Evolutionary conservation across 257 asterid genomes (phyloP), one percentile per base, ranked within the genome.

Genomic region (Salvia hispanica): DNA sequence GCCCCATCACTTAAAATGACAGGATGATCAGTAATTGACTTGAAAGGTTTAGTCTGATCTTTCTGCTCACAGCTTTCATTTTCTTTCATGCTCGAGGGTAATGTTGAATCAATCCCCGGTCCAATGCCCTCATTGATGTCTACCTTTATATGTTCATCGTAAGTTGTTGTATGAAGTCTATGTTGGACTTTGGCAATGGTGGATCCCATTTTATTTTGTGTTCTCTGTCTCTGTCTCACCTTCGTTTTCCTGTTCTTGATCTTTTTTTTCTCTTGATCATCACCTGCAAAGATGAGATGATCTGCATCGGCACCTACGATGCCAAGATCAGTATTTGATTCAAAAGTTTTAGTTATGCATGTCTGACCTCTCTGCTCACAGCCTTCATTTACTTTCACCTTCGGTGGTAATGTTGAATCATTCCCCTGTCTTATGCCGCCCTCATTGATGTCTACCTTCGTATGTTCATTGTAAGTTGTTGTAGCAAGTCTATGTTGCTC

Each of bases 11-110:
- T 33, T 21, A 42, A 53, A 45, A 34, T 6, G 55, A 43, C 12
- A 25, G 3, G 31, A 25, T 25, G 62, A 67, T 68, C 73, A 4
- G 37, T 10, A 36, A 70, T 61, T 34, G 79, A 57, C 53, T 64
- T 61, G 9, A 51, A 40, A 25, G 31, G 31, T 45, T 71, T 62
- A 25, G 80, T 55, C 47, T 58, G 67, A 52, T 55, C 77, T 69
- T 51, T 76, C 60, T 60, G 58, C 66, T 43, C 45, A 39, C 21
- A 61, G 61, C 53, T 45, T 39, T 21, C 53, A 11, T 28, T 21
- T 18, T 25, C 65, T 18, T 68, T 54, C 28, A 18, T 16, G 66
- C 71, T 12, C 45, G 65, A 42, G 44, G 62, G 39, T 42, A 68
- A 39, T 33, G 40, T 14, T 48, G 42, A 71, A 58, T 57, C 74